These are phyloP conservation scores for Cinnamomum chago DNA, from an alignment of 164 flowering plant genomes.

Conservation along the genomic window DNA sequence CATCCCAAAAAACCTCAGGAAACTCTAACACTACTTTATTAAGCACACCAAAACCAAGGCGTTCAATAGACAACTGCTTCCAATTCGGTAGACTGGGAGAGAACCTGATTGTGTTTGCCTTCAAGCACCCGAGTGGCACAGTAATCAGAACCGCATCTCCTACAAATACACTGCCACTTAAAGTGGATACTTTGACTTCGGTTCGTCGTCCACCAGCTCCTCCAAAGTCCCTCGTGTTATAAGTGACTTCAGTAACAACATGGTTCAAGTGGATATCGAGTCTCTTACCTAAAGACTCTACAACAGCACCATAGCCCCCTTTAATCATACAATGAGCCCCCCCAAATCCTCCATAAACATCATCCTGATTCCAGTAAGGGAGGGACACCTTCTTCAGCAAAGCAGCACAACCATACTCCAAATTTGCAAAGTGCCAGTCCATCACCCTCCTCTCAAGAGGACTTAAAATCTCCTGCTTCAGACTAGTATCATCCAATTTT, in stretches of 20 bases:
- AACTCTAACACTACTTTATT: slow-evolving; percentile 92
- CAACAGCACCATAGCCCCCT: slow-evolving; percentile 91
- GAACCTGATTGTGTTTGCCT: slow-evolving; percentile 77
- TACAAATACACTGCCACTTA: slow-evolving; percentile 63
- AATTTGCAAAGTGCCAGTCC: slow-evolving; percentile 98
- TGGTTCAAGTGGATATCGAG: slow-evolving; percentile 64
- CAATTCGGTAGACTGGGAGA: slow-evolving; percentile 84
- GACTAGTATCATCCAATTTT: slow-evolving; percentile 14
- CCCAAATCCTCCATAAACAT: slow-evolving; percentile 97
- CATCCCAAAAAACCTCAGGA: slow-evolving; percentile 94
- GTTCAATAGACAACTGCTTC: slow-evolving; percentile 72
- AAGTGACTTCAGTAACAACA: slow-evolving; percentile 69
- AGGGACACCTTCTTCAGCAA: slow-evolving; percentile 89
- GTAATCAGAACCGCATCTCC: slow-evolving; percentile 93
- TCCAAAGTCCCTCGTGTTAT: slow-evolving; percentile 24
- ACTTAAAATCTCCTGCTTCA: slow-evolving; percentile 49
- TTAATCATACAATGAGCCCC: slow-evolving; percentile 99
- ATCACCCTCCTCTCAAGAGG: slow-evolving; percentile 97
- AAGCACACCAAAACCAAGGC: slow-evolving; percentile 96
- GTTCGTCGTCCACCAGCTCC: slow-evolving; percentile 18
- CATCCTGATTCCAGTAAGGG: slow-evolving; percentile 99
- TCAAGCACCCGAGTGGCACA: slow-evolving; percentile 96
- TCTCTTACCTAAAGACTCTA: slow-evolving; percentile 79
- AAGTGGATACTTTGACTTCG: slow-evolving; percentile 68
- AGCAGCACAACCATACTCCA: slow-evolving; percentile 99